Conservation (phyloP, 1,284 basidiomycete genomes). For the Irpex lacteus region DNA sequence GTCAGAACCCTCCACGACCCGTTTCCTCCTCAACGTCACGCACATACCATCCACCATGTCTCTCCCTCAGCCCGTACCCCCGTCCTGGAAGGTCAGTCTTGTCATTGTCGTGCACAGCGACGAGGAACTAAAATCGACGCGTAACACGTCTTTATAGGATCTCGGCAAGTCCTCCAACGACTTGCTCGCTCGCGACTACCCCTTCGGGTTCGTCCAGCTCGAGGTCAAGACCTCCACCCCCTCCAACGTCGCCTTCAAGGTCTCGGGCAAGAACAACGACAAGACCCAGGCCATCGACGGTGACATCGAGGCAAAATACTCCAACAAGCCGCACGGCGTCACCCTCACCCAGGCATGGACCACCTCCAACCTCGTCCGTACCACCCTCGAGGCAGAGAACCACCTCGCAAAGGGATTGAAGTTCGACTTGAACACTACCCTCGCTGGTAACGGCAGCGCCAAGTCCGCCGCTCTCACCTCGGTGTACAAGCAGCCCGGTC, state of each 20-base stretch:
- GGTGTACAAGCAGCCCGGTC: slow-evolving; percentile 94
- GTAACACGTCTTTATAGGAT: slow-evolving; percentile 52
- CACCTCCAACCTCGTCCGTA: slow-evolving; percentile 88
- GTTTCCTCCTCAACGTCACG: slow-evolving; percentile 23
- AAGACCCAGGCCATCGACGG: slow-evolving; percentile 73
- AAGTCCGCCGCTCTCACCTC: slow-evolving; percentile 84
- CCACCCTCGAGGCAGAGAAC: slow-evolving; percentile 95
- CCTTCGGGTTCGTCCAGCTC: slow-evolving; percentile 74
- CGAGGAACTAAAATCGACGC: not conserved
- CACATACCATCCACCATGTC: slow-evolving; percentile 52
- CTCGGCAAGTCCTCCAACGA: slow-evolving; percentile 98
- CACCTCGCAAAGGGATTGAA: slow-evolving; percentile 98
- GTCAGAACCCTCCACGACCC: slow-evolving; percentile 13
- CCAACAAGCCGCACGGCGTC: slow-evolving; percentile 86
- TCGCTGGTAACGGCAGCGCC: slow-evolving; percentile 82
- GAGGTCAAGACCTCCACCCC: slow-evolving; percentile 97
- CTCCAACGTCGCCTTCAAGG: slow-evolving; percentile 86
- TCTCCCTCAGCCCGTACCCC: slow-evolving; percentile 86
- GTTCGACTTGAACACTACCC: slow-evolving; percentile 85
- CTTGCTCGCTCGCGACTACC: slow-evolving; percentile 93
- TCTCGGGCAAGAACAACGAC: slow-evolving; percentile 74
- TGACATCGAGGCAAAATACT: slow-evolving; percentile 91
- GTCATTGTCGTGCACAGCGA: slow-evolving; percentile 3
- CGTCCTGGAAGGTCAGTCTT: slow-evolving; percentile 81
- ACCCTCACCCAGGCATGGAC: slow-evolving; percentile 95